Evolutionary conservation across 768 basidiomycete species (phyloP).

Genomic region (Lactarius tabidus): DNA sequence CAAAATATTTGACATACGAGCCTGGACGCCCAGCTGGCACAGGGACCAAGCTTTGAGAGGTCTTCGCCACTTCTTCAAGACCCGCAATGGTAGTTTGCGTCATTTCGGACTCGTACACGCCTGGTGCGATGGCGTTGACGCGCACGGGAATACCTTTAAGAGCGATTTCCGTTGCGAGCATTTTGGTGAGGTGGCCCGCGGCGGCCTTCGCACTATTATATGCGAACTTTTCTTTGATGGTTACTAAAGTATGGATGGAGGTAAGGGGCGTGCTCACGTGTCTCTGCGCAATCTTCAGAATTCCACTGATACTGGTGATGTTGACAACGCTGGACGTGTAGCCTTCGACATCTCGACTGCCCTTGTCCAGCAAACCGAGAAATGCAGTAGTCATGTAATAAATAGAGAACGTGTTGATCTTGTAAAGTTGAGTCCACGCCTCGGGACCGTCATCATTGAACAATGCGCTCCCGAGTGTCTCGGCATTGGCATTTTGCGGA

Average conservation of each 20-base stretch:
- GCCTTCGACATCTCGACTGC: conserved; percentile 52
- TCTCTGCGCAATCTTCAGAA: conserved; percentile 65
- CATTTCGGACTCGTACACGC: conserved; percentile 75
- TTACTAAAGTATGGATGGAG: neutral
- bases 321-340: conserved; percentile 70
- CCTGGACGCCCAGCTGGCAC: conserved; percentile 63
- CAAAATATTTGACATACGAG: conserved; percentile 45
- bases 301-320: conserved; percentile 72
- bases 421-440: conserved; percentile 58
- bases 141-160: conserved; percentile 65
- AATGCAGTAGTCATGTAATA: conserved; percentile 78
- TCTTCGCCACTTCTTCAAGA: conserved; percentile 44
- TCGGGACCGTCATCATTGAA: conserved; percentile 65
- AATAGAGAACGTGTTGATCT: conserved; percentile 68
- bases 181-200: conserved; percentile 67
- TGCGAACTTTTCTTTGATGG: conserved; percentile 50
- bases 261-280: conserved; percentile 49
- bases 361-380: conserved; percentile 69
- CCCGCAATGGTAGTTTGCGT: conserved; percentile 49
- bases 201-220: conserved; percentile 83
- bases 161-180: conserved; percentile 73
- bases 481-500: conserved; percentile 58
- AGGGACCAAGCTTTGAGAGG: conserved; percentile 57
- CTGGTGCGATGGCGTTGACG: conserved; percentile 69
- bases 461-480: conserved; percentile 61